Conservation (phyloP, 768 basidiomycete species). For the Crucibulum laeve region DNA sequence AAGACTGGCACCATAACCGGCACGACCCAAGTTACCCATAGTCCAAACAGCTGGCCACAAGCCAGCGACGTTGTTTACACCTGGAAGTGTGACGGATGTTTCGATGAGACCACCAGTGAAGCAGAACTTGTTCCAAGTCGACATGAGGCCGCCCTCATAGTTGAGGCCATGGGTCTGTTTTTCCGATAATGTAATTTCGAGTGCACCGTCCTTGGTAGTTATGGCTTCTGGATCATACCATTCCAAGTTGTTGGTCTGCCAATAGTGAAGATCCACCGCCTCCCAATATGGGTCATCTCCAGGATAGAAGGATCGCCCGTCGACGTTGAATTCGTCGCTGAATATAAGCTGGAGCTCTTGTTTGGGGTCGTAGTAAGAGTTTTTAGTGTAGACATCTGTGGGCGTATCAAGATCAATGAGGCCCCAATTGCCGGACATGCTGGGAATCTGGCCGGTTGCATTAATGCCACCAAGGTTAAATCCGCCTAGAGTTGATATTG, state of each 20-base stretch:
- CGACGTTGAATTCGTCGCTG: slow-evolving; percentile 84
- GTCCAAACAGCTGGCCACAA: slow-evolving; percentile 83
- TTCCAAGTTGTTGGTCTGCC: slow-evolving; percentile 78
- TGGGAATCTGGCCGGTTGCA: slow-evolving; percentile 59
- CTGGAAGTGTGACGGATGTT: slow-evolving; percentile 64
- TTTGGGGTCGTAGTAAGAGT: slow-evolving; percentile 48
- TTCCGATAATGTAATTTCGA: slow-evolving; percentile 70
- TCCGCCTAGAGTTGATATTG: slow-evolving; percentile 32
- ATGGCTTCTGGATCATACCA: slow-evolving; percentile 87
- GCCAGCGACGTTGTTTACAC: slow-evolving; percentile 55
- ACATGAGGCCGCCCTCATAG: slow-evolving; percentile 69
- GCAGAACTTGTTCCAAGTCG: slow-evolving; percentile 88
- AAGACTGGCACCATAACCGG: slow-evolving; percentile 82
- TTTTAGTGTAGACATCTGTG: slow-evolving; percentile 43
- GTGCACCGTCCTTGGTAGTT: slow-evolving; percentile 66
- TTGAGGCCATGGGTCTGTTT: slow-evolving; percentile 67
- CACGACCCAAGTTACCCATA: slow-evolving; percentile 82
- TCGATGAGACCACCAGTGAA: slow-evolving; percentile 86
- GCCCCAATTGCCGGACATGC: slow-evolving; percentile 57
- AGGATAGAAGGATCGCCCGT: slow-evolving; percentile 78
- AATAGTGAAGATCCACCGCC: slow-evolving; percentile 77
- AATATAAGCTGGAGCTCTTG: slow-evolving; percentile 68
- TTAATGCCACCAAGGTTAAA: slow-evolving; percentile 70
- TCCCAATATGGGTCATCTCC: slow-evolving; percentile 93
- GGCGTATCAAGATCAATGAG: slow-evolving; percentile 81